Evolutionary conservation across 2,329 filamentous ascomycete species (phyloP).

Genomic region (Penicillium decumbens): DNA sequence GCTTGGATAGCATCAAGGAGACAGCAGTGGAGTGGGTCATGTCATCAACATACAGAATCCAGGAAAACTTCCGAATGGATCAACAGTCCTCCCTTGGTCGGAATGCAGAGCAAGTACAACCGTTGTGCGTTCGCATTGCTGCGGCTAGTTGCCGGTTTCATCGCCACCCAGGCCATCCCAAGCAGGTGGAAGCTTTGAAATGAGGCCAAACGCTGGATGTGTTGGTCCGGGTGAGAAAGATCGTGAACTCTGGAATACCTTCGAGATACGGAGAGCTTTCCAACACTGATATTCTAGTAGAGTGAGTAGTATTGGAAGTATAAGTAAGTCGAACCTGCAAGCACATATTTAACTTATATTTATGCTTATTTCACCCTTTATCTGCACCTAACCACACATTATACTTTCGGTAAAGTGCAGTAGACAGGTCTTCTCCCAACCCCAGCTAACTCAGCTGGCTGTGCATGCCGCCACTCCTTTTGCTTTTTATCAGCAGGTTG

Average conservation of each 20-base stretch:
- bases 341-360: not conserved
- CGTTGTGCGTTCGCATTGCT: constrained; percentile 21
- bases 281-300: not conserved
- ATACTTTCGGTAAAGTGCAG: constrained; percentile 10
- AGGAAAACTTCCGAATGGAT: not conserved
- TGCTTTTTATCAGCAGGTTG: constrained; percentile 15
- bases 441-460: constrained; percentile 1
- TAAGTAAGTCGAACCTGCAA: too few species aligned
- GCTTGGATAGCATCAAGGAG: not conserved
- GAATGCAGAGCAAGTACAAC: constrained; percentile 2
- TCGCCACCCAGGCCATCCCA: constrained; percentile 21
- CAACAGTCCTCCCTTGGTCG: not conserved
- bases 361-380: not conserved
- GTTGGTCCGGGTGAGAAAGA: not conserved
- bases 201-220: constrained; percentile 1
- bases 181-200: constrained; percentile 20
- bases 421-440: constrained; percentile 13
- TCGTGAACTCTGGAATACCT: not conserved
- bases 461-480: not conserved
- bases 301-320: too few species aligned
- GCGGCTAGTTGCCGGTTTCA: constrained; percentile 17
- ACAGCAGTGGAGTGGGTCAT: not conserved
- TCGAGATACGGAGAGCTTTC: not conserved
- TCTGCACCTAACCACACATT: not conserved
- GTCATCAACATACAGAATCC: not conserved